Evolutionary conservation across 2,329 filamentous ascomycete species (phyloP), one percentile per base, ranked within the genome.

Genomic region (Pyricularia sp.): DNA sequence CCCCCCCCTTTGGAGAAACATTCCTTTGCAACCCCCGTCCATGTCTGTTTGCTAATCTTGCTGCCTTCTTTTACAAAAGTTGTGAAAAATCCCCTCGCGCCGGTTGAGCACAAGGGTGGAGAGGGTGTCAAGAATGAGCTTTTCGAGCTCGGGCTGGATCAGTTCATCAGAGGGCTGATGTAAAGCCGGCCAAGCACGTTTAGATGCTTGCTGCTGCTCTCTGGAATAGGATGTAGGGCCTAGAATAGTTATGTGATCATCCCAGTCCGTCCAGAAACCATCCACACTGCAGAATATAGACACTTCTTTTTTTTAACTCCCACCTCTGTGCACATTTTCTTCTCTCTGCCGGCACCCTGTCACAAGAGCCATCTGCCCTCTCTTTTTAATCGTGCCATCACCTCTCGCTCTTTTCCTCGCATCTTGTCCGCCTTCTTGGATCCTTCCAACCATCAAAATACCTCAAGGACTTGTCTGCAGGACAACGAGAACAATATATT

Each of bases 101-200:
- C 89, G 2, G 86, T 90, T 66, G 89, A 91, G 77, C 89, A 91
- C 78, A 86, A 86, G 73, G 86, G 86, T 58, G 89, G 89, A 69
- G 86, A 85, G 30, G 89, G 89, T n/a, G 88, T 91, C 70, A 86
- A 84, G 73, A 91, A 91, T 74, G 89, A 91, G 78, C 80, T 91
- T 72, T 91, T 91, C 73, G 89, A 91, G 77, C 79, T 91, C 71
- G 89, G 88, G 0, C 78, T 96, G 69, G 92, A 95, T 73, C 89
- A 92, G 72, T 95, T 95, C 75, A 86, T 95, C 67, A 85, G 89
- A 71, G 86, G 88, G 0, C 78, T 90, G 70, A 83, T 88, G 80
- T 88, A 80, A 85, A 58, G 63, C 25, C n/a, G 58, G 26, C 9
- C 3, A 61, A 61, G 3, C 12, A 28, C 11, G 17, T 3, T 20